These are phyloP conservation scores for Pichia nakasei DNA, from an alignment of 805 yeast species.

Conservation along the genomic window DNA sequence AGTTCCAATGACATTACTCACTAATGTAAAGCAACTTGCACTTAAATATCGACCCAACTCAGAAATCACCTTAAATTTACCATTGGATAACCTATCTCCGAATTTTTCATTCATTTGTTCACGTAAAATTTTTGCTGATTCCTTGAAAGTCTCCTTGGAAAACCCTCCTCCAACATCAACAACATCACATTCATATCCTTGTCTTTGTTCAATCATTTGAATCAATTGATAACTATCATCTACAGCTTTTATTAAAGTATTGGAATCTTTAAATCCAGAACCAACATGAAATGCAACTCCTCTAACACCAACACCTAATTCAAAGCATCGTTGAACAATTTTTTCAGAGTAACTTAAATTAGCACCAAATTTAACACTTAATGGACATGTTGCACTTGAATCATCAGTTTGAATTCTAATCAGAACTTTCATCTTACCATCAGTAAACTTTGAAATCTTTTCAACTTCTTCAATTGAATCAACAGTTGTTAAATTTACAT, in stretches of 20 bases:
- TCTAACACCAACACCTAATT: constrained; percentile 51
- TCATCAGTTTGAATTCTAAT: constrained; percentile 88
- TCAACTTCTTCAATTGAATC: constrained; percentile 80
- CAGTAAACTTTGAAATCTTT: constrained; percentile 49
- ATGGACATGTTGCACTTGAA: constrained; percentile 73
- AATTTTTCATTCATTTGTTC: constrained; percentile 49
- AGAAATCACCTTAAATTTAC: constrained; percentile 51
- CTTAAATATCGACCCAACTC: constrained; percentile 93
- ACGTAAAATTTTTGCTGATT: constrained; percentile 50
- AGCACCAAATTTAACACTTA: constrained; percentile 88
- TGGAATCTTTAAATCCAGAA: constrained; percentile 76
- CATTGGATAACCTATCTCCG: constrained; percentile 32
- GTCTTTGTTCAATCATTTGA: constrained; percentile 37
- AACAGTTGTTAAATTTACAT: constrained; percentile 71
- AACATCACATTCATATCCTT: constrained; percentile 39
- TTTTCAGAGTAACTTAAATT: constrained; percentile 41
- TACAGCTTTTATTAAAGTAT: constrained; percentile 61
- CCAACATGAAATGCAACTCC: constrained; percentile 97
- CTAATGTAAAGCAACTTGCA: constrained; percentile 77
- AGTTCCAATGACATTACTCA: constrained; percentile 78
- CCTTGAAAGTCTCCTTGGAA: constrained; percentile 47
- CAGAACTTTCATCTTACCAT: constrained; percentile 54
- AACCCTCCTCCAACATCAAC: constrained; percentile 95
- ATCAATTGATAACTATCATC: constrained; percentile 62
- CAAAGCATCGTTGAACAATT: constrained; percentile 53